Percentiles rank a stretch among this genome's conserved stretches.
Conservation (phyloP, 805 yeast species). For the Hanseniaspora thailandica region DNA sequence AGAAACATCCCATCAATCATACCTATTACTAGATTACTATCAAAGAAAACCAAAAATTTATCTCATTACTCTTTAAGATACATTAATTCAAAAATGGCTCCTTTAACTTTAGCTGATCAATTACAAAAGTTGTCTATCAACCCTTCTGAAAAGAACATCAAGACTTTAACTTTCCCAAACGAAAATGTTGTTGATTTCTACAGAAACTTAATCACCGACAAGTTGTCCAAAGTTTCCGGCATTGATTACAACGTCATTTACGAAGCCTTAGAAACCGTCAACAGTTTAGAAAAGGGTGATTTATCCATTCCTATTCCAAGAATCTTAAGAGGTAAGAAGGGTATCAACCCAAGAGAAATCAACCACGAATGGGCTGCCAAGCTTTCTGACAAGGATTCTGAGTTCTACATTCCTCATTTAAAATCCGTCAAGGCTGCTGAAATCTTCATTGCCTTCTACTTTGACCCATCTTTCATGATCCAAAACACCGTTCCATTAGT, state of each 20-base stretch:
- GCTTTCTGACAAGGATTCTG: conserved; percentile 31
- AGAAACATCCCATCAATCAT: background rate
- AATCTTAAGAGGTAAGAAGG: conserved; percentile 55
- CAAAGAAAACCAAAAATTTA: background rate
- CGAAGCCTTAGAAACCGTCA: conserved; percentile 81
- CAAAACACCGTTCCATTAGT: conserved; percentile 60
- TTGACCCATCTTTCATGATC: conserved; percentile 46
- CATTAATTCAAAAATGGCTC: conserved; percentile 1
- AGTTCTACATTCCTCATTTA: conserved; percentile 39
- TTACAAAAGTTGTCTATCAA: conserved; percentile 5
- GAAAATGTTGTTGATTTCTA: conserved; percentile 74
- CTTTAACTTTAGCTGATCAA: conserved; percentile 8
- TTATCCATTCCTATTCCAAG: conserved; percentile 86
- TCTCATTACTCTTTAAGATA: background rate
- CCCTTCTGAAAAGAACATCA: background rate
- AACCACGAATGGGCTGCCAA: conserved; percentile 68
- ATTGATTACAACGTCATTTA: conserved; percentile 59
- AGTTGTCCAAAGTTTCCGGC: conserved; percentile 59
- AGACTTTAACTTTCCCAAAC: conserved; percentile 44
- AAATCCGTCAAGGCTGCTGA: conserved; percentile 71
- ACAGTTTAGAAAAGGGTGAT: conserved; percentile 82
- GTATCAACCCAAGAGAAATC: conserved; percentile 61
- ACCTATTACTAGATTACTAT: background rate
- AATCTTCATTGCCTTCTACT: conserved; percentile 81
- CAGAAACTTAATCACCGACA: conserved; percentile 78